Evolutionary conservation across 441 rosid genomes (phyloP).

Genomic region (Adansonia madagascariensis): DNA sequence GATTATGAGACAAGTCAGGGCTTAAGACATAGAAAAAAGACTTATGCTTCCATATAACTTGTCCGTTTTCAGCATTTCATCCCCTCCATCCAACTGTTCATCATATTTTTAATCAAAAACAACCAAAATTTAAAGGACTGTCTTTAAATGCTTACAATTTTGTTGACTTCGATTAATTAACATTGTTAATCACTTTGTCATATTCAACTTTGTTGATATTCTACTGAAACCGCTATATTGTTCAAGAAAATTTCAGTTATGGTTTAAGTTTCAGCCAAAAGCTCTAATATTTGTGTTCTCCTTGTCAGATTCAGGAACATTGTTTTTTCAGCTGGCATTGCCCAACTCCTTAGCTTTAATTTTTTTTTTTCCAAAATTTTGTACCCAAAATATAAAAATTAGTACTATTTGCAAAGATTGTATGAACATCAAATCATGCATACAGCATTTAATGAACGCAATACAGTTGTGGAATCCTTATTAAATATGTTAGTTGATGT

Average conservation of each 20-base stretch:
- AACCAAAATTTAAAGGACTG: neutral
- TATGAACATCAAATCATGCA: conserved; percentile 1
- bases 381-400: neutral
- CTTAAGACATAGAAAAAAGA: conserved; percentile 4
- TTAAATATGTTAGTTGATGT: conserved; percentile 15
- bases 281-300: neutral
- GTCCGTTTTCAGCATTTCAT: neutral
- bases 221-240: neutral
- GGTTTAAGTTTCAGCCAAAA: neutral
- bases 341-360: neutral
- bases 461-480: neutral
- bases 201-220: neutral
- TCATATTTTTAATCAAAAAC: neutral
- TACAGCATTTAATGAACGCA: conserved; percentile 5
- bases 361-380: neutral
- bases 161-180: neutral
- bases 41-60: neutral
- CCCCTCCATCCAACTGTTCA: neutral
- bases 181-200: conserved; percentile 1
- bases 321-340: neutral
- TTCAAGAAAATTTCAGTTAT: neutral
- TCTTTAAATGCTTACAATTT: neutral
- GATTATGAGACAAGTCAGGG: neutral
- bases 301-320: neutral
- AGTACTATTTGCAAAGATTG: neutral